Percentiles rank a stretch among this genome's conserved stretches.
Evolutionary conservation across 2,329 filamentous ascomycete genomes (phyloP).

Genomic region (Exophiala viscosa): DNA sequence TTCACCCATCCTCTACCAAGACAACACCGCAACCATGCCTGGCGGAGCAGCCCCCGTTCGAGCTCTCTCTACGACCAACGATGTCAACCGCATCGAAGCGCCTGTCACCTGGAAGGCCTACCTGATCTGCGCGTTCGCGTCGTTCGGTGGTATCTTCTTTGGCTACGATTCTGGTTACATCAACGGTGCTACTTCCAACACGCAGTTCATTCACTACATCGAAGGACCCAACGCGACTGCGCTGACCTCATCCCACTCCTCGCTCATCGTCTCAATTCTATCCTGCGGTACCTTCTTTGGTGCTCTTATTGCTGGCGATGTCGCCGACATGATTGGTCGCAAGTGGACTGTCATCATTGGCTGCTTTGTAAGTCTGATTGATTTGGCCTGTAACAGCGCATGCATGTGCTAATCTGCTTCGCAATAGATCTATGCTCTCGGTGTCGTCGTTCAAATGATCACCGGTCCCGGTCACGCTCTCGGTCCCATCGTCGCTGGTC

Average conservation of each 20-base stretch:
- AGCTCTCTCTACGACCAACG: slow-evolving; percentile 30
- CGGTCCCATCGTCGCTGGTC: slow-evolving; percentile 65
- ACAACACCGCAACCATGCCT: slow-evolving; percentile 8
- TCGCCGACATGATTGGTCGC: slow-evolving; percentile 71
- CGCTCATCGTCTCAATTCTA: slow-evolving; percentile 70
- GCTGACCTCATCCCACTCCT: slow-evolving; percentile 49
- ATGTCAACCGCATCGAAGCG: slow-evolving; percentile 55
- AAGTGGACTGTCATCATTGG: slow-evolving; percentile 67
- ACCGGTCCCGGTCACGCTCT: slow-evolving; percentile 42
- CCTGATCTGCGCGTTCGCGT: slow-evolving; percentile 58
- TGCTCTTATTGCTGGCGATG: slow-evolving; percentile 70
- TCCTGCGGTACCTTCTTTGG: slow-evolving; percentile 76
- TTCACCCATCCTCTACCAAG: background rate
- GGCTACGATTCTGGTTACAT: slow-evolving; percentile 59
- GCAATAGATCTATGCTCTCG: slow-evolving; percentile 60
- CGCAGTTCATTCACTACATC: slow-evolving; percentile 45
- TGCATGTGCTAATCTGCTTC: background rate
- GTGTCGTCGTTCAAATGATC: slow-evolving; percentile 64
- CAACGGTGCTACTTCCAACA: slow-evolving; percentile 50
- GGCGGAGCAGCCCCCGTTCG: slow-evolving; percentile 15
- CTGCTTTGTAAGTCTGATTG: slow-evolving; percentile 42
- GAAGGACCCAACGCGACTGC: slow-evolving; percentile 30
- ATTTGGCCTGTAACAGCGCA: no score
- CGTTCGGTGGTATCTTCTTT: slow-evolving; percentile 60
- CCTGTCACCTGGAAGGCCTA: slow-evolving; percentile 60